These are phyloP conservation scores for Solanum rostratum DNA, from an alignment of 257 asterid species.

Conservation along the genomic window DNA sequence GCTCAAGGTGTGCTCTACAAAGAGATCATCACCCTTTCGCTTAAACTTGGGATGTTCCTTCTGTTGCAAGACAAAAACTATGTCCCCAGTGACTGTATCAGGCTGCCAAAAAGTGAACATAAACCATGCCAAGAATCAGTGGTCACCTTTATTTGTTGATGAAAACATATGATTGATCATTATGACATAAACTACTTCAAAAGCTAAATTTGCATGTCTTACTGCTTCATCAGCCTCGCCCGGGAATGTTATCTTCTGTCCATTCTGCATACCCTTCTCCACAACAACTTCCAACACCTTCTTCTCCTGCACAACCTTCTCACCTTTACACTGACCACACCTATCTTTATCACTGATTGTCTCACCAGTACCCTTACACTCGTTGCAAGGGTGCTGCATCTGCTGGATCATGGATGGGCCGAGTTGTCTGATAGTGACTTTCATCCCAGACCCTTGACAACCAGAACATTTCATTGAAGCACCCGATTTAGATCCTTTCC, in stretches of 20 bases:
- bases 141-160: background rate
- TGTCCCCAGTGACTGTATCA: slow-evolving; percentile 16
- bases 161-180: background rate
- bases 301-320: slow-evolving; percentile 13
- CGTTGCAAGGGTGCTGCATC: slow-evolving; percentile 14
- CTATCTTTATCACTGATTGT: slow-evolving; percentile 10
- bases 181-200: background rate
- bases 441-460: slow-evolving; percentile 15
- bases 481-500: slow-evolving; percentile 13
- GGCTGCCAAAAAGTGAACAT: slow-evolving; percentile 3
- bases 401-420: slow-evolving; percentile 16
- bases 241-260: slow-evolving; percentile 14
- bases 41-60: slow-evolving; percentile 16
- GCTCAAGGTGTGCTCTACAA: slow-evolving; percentile 25
- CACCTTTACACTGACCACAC: slow-evolving; percentile 15
- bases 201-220: background rate
- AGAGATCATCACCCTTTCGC: slow-evolving; percentile 15
- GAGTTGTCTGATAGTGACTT: slow-evolving; percentile 9
- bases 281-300: slow-evolving; percentile 14
- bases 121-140: background rate
- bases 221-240: slow-evolving; percentile 19
- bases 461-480: slow-evolving; percentile 13
- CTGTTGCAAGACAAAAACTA: slow-evolving; percentile 14
- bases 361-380: slow-evolving; percentile 15
- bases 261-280: slow-evolving; percentile 14